These are phyloP conservation scores for Podila clonocystis DNA, from an alignment of 192 early-diverging fungal genomes.

Conservation along the genomic window DNA sequence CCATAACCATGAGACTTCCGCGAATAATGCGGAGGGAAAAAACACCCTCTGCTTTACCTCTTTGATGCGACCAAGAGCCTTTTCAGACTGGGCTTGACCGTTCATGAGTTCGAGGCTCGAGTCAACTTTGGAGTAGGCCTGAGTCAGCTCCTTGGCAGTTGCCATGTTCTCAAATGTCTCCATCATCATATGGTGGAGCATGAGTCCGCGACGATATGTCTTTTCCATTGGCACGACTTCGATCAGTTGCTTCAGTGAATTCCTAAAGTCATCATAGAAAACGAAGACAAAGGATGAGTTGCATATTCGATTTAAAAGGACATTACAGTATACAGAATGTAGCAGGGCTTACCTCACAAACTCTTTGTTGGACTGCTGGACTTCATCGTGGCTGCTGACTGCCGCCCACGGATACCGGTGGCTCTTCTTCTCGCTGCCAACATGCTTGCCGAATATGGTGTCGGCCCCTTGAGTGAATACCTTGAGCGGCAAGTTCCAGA, in stretches of 20 bases:
- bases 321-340: no score
- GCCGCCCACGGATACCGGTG: constrained; percentile 28
- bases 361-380: constrained; percentile 14
- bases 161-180: constrained; percentile 46
- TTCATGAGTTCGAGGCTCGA: constrained; percentile 63
- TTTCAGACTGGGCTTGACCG: constrained; percentile 63
- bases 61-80: constrained; percentile 45
- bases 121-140: background rate
- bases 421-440: background rate
- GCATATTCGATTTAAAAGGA: background rate
- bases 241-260: constrained; percentile 57
- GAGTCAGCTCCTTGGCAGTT: constrained; percentile 39
- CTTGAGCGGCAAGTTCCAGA: constrained; percentile 26
- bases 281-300: background rate
- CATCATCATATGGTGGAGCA: constrained; percentile 53
- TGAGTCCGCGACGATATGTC: constrained; percentile 39
- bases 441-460: constrained; percentile 22
- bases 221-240: constrained; percentile 29
- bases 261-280: constrained; percentile 33
- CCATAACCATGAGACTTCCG: no score
- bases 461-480: constrained; percentile 16
- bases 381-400: constrained; percentile 28
- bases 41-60: constrained; percentile 50
- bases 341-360: constrained; percentile 18
- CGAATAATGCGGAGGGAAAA: constrained; percentile 1